phyloP scores from a whole-genome alignment of 345 rosid species.

The Bruguiera gymnorhiza region DNA sequence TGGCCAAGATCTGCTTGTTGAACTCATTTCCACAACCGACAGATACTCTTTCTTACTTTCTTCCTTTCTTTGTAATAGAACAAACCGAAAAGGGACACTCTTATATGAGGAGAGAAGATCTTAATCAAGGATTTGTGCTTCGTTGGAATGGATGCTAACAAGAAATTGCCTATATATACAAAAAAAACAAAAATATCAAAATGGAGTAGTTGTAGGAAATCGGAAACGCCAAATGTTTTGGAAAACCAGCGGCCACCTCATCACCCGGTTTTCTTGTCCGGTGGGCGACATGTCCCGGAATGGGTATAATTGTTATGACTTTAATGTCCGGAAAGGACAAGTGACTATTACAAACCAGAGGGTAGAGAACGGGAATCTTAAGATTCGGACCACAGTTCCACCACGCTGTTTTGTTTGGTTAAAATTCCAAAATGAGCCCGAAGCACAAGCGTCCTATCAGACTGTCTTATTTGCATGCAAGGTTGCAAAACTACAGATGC shows the following conservation, averaged over 20 bases:
- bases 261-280: no score
- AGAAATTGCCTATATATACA: no score
- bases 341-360: no score
- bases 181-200: no score
- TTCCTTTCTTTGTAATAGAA: neutral
- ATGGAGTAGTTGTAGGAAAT: no score
- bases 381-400: no score
- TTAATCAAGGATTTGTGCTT: no score
- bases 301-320: neutral
- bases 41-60: no score
- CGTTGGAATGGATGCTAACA: no score
- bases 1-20: conserved; percentile 35
- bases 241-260: no score
- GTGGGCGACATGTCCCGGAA: no score
- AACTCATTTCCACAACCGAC: conserved; percentile 17
- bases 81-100: neutral
- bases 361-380: neutral
- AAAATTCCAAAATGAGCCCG: neutral
- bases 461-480: neutral
- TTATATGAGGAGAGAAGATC: neutral
- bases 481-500: neutral
- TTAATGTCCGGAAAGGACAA: neutral
- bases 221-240: no score
- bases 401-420: neutral
- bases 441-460: neutral